These are phyloP conservation scores for Asterochloris sp. DNA, from an alignment of 139 green algal species.

Conservation along the genomic window DNA sequence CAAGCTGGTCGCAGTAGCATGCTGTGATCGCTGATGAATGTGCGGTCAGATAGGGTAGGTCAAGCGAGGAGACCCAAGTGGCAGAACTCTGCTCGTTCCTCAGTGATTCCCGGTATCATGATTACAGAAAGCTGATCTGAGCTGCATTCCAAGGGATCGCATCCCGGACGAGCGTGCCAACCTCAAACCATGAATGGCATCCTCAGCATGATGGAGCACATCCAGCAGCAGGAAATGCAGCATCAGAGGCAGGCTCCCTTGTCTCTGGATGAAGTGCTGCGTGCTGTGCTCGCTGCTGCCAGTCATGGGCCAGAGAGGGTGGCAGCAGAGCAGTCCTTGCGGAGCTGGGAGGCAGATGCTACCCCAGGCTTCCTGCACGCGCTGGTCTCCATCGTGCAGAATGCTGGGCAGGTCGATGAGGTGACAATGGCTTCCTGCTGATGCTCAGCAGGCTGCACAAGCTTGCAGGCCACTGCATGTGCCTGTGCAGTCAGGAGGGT, in stretches of 20 bases:
- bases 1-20: no score
- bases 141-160: no score
- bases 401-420: slow-evolving; percentile 49
- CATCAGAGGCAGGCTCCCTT: slow-evolving; percentile 64
- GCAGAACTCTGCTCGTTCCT: no score
- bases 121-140: no score
- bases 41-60: no score
- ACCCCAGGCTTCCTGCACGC: slow-evolving; percentile 60
- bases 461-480: neutral
- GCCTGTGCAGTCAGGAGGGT: neutral
- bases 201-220: no score
- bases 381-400: slow-evolving; percentile 58
- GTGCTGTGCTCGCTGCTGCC: neutral
- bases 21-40: no score
- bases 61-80: no score
- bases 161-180: no score
- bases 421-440: slow-evolving; percentile 22
- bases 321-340: slow-evolving; percentile 46
- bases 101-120: no score
- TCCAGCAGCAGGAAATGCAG: no score
- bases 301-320: neutral
- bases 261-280: slow-evolving; percentile 51
- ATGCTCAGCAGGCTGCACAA: neutral
- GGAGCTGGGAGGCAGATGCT: slow-evolving; percentile 61
- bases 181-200: no score